These are phyloP conservation scores for Capronia americana DNA, from an alignment of 2,329 filamentous ascomycete genomes.

Conservation along the genomic window DNA sequence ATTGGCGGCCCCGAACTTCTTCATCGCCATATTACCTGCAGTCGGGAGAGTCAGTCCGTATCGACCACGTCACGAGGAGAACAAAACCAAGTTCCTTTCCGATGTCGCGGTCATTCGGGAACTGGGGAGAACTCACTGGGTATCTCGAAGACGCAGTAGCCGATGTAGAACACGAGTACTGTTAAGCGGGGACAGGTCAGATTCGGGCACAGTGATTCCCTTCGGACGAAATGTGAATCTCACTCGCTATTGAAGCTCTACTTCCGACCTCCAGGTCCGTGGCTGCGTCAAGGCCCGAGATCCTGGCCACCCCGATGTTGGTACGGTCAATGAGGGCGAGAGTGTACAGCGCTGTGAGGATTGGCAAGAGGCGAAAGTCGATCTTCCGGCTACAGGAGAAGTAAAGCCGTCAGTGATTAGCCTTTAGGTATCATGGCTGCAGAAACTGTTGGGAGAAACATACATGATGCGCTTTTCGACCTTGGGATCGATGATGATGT, in stretches of 20 bases:
- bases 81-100: too few species aligned
- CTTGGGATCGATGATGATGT: neutral
- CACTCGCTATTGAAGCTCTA: slow-evolving; percentile 40
- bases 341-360: slow-evolving; percentile 38
- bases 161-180: slow-evolving; percentile 75
- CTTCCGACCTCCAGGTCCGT: slow-evolving; percentile 39
- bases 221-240: neutral
- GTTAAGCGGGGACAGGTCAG: neutral
- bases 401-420: neutral
- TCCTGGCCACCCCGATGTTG: slow-evolving; percentile 41
- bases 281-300: slow-evolving; percentile 42
- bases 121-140: slow-evolving; percentile 47
- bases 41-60: too few species aligned
- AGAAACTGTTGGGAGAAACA: neutral
- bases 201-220: neutral
- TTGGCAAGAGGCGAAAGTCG: slow-evolving; percentile 42
- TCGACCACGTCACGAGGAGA: too few species aligned
- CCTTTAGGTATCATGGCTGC: neutral
- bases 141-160: slow-evolving; percentile 71
- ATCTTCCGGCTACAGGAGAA: slow-evolving; percentile 25
- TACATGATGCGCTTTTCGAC: neutral
- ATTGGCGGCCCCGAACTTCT: slow-evolving; percentile 35
- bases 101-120: too few species aligned
- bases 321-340: slow-evolving; percentile 31
- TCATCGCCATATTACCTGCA: slow-evolving; percentile 51